Conservation (phyloP, 176 grass and related monocot genomes). For the Triticum turgidum region DNA sequence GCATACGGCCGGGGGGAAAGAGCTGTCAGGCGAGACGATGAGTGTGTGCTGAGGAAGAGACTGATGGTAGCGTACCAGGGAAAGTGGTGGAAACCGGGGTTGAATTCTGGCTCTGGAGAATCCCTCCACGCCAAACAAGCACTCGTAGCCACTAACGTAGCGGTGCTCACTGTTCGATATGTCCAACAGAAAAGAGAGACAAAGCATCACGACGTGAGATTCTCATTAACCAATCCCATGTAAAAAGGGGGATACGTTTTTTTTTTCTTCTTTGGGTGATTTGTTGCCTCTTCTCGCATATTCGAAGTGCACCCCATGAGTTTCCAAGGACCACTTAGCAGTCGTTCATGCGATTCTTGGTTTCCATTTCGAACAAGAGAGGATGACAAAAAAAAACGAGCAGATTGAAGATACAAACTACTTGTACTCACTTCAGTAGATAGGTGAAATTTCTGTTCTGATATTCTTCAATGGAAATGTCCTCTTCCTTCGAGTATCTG, state of each 20-base stretch:
- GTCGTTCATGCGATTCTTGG: neutral
- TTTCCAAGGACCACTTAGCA: neutral
- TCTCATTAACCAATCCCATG: neutral
- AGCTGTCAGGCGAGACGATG: neutral
- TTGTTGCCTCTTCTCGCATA: neutral
- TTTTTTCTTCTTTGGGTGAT: neutral
- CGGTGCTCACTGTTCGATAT: constrained; percentile 57
- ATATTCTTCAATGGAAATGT: constrained; percentile 38
- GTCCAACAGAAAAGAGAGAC: constrained; percentile 23
- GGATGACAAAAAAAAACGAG: constrained; percentile 4
- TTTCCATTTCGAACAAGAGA: neutral
- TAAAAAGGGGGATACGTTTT: too few species aligned
- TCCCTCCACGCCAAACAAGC: constrained; percentile 74
- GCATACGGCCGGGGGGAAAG: neutral
- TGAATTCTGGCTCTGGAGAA: constrained; percentile 59
- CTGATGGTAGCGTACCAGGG: constrained; percentile 48
- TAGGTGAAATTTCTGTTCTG: constrained; percentile 81
- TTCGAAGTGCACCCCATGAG: neutral
- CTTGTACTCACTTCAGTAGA: constrained; percentile 71
- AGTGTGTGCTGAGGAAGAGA: neutral
- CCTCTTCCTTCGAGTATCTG: constrained; percentile 95
- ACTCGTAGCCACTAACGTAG: constrained; percentile 64
- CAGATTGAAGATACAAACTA: neutral
- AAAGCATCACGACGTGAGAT: constrained; percentile 8
- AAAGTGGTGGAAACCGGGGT: constrained; percentile 45